Conservation (phyloP, 2,329 filamentous ascomycete species). For the Sporothrix brunneoviolacea region DNA sequence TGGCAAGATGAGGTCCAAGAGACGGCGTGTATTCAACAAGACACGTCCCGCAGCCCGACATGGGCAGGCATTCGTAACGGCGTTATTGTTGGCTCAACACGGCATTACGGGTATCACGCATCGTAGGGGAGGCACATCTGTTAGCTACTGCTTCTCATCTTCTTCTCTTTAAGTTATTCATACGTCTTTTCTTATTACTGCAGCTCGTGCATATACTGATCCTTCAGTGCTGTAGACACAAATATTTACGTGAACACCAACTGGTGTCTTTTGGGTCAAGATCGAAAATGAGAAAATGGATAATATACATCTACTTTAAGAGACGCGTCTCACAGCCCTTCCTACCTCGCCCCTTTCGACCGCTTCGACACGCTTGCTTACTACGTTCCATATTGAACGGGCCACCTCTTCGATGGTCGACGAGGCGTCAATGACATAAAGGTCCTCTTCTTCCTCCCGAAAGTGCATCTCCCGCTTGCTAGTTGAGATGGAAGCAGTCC, state of each 20-base stretch:
- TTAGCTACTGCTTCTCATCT: too few relatives aligned
- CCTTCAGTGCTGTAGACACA: too few relatives aligned
- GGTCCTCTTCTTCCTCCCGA: constrained; percentile 45
- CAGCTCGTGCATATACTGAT: too few relatives aligned
- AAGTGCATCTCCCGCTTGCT: constrained; percentile 28
- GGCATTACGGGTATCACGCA: constrained; percentile 8
- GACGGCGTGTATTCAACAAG: constrained; percentile 16
- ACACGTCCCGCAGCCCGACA: neutral
- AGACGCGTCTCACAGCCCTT: constrained; percentile 37
- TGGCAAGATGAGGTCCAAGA: too few relatives aligned
- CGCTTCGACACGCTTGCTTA: constrained; percentile 38
- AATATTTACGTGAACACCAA: too few relatives aligned
- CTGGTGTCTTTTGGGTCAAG: too few relatives aligned
- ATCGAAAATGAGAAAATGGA: too few relatives aligned
- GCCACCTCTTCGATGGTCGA: constrained; percentile 49
- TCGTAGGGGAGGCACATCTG: too few relatives aligned
- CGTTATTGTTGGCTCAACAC: constrained; percentile 21
- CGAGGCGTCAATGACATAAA: constrained; percentile 49
- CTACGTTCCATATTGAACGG: constrained; percentile 48
- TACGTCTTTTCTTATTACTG: neutral
- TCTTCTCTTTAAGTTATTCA: too few relatives aligned
- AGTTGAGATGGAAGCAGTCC: neutral
- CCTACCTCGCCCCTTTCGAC: constrained; percentile 46
- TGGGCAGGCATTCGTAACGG: neutral
- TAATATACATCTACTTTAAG: constrained; percentile 21